Base-by-base conservation (phyloP, 495 filamentous ascomycete genomes). In the Penicillium silybi region DNA sequence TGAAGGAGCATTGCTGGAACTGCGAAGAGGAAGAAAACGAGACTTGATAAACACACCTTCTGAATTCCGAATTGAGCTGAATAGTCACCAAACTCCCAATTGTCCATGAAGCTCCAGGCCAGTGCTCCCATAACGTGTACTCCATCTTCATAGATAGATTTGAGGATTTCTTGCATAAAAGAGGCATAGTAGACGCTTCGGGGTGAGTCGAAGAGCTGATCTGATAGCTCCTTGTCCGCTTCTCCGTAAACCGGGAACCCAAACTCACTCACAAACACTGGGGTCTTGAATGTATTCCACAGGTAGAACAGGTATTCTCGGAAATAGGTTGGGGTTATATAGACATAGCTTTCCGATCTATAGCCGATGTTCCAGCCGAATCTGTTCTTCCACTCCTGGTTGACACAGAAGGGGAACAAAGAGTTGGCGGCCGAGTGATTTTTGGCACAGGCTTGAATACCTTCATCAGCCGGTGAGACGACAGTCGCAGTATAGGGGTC, bases 71-170 rank as follows among this genome's bases (percentile, higher is more conserved):
- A 79, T 7, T 72, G 70, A 20, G 57, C 41, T 0, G 46, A 48
- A 50, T 69, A 73, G 45, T 66, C 61, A 11, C 74, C 74, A 59
- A 77, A 78, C 41, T 77, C 73, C 66, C 70, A 72, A 44, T 78
- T 76, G 54, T 76, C 72, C 9, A 63, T 56, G 22, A 71, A 70
- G 25, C 68, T 72, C 73, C 73, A 78, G 10, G 70, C 72, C 25
- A 78, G 52, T 1, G 72, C 71, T 0, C 73, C 75, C 20, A 76
- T 66, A 0, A 77, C 67, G 54, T 75, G 53, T 0, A 76, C 68
- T 1, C 72, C 72, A 49, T 78, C 75, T 46, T 75, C 63, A 34
- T 67, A 62, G 32, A 77, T 75, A 0, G 65, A 57, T 26, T 73
- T 77, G 32, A 78, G 59, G 11, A 70, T 66, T 38, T 76, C 75